phyloP scores from a whole-genome alignment of 2,329 filamentous ascomycete genomes.

The Eurotiales sp. region DNA sequence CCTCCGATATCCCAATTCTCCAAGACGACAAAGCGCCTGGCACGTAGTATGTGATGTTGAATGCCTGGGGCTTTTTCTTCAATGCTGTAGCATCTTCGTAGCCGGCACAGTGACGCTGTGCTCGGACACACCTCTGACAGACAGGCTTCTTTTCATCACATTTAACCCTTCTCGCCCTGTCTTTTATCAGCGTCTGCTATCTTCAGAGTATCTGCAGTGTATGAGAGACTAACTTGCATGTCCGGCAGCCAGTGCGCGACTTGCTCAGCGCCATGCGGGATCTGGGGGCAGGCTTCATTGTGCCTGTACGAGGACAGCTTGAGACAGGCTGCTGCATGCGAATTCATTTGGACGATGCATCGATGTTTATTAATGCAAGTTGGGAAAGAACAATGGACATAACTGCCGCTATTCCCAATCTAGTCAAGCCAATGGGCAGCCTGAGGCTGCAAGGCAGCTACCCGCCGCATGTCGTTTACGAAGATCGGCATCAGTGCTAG shows the following conservation, averaged over 20 bases:
- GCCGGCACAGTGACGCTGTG: constrained; percentile 8
- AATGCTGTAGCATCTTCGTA: background rate
- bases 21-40: background rate
- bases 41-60: constrained; percentile 11
- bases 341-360: background rate
- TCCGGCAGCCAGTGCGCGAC: constrained; percentile 6
- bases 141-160: constrained; percentile 11
- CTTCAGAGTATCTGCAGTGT: no score
- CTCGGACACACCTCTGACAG: constrained; percentile 8
- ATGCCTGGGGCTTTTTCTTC: background rate
- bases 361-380: background rate
- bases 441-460: background rate
- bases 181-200: background rate
- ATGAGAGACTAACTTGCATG: constrained; percentile 12
- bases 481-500: background rate
- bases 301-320: background rate
- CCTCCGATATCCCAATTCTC: background rate
- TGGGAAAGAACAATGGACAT: background rate
- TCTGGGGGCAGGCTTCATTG: background rate
- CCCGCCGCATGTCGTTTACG: no score
- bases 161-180: constrained; percentile 9
- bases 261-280: constrained; percentile 8
- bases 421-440: background rate
- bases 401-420: background rate
- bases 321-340: background rate